These are phyloP conservation scores for Yueomyces sinensis DNA, from an alignment of 805 yeast species.

Conservation along the genomic window DNA sequence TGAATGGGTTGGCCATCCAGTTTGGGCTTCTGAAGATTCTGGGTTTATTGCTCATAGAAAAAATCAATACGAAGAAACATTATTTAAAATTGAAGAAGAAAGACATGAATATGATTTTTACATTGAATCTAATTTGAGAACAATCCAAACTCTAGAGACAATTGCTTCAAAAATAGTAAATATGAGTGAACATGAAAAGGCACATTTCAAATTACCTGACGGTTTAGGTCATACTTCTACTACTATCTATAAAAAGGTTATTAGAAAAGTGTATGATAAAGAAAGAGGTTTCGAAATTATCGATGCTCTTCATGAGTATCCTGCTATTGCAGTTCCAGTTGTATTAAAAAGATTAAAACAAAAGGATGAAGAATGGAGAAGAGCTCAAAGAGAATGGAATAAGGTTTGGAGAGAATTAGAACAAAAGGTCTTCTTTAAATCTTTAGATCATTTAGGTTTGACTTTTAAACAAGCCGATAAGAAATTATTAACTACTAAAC, in stretches of 20 bases:
- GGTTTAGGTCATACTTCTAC: slow-evolving; percentile 87
- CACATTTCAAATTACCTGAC: slow-evolving; percentile 72
- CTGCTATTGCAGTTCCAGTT: slow-evolving; percentile 89
- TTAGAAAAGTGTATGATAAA: slow-evolving; percentile 83
- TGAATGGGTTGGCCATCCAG: slow-evolving; percentile 99
- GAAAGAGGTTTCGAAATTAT: slow-evolving; percentile 94
- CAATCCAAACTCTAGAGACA: slow-evolving; percentile 91
- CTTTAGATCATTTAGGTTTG: slow-evolving; percentile 88
- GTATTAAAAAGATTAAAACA: slow-evolving; percentile 87
- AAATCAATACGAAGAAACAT: slow-evolving; percentile 92
- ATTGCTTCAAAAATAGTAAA: slow-evolving; percentile 87
- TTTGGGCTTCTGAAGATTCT: slow-evolving; percentile 99
- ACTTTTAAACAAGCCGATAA: slow-evolving; percentile 96
- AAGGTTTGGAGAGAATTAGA: slow-evolving; percentile 98
- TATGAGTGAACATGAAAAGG: slow-evolving; percentile 86
- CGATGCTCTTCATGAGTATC: slow-evolving; percentile 89
- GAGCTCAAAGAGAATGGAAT: slow-evolving; percentile 97
- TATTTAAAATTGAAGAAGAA: slow-evolving; percentile 93
- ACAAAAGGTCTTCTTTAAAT: slow-evolving; percentile 85
- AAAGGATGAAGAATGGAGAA: slow-evolving; percentile 97
- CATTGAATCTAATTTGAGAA: slow-evolving; percentile 88
- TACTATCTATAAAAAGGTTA: slow-evolving; percentile 87
- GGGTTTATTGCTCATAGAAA: slow-evolving; percentile 98
- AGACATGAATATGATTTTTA: slow-evolving; percentile 93
- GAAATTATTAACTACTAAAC: slow-evolving; percentile 79